Evolutionary conservation across 2,329 filamentous ascomycete genomes (phyloP), one percentile per base, ranked within the genome.

Genomic region (Sclerotinia glacialis): DNA sequence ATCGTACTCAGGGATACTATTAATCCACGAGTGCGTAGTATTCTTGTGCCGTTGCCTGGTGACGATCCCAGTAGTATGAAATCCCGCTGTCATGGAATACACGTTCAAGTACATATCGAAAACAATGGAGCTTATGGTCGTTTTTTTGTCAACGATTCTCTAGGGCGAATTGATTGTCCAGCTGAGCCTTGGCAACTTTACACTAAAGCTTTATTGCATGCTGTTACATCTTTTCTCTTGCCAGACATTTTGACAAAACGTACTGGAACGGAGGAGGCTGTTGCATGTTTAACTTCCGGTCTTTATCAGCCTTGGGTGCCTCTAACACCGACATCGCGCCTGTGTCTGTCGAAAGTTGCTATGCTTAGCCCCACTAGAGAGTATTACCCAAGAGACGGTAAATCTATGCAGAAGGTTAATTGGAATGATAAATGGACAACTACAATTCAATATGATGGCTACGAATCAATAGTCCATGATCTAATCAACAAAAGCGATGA

Each of bases 211-310:
- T 74, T 81, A 5, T 74, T 86, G 0, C 88, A 91, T 71, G 88
- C 87, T 0, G 75, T 81, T 5, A 90, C 88, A 0, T 87, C 87
- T 0, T 85, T 82, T 42, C 71, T 82, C 0, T 46, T 89, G 0
- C 82, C 84, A 0, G 88, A 90, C 71, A 76, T 78, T 0, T 78
- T 90, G 0, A 89, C 86, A 0, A 77, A 80, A 0, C 78, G 81
- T 0, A 89, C 86, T 0, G 88, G 88, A 0, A 82, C 80, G 0
- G 87, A 90, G 71, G 86, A 89, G 73, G 82, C 85, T 0, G 67
- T 86, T 0, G 75, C 79, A 2, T 80, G 79, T 37, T 76, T 89
- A 0, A 71, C 74, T 3, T 84, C 85, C 0, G 84, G 81, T 0
- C 75, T 76, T 1, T 83, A 80, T 44, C 73, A 75, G 42, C 74